Evolutionary conservation across 768 basidiomycete genomes (phyloP), one percentile per base, ranked within the genome.

Genomic region (Suillus variegatus): DNA sequence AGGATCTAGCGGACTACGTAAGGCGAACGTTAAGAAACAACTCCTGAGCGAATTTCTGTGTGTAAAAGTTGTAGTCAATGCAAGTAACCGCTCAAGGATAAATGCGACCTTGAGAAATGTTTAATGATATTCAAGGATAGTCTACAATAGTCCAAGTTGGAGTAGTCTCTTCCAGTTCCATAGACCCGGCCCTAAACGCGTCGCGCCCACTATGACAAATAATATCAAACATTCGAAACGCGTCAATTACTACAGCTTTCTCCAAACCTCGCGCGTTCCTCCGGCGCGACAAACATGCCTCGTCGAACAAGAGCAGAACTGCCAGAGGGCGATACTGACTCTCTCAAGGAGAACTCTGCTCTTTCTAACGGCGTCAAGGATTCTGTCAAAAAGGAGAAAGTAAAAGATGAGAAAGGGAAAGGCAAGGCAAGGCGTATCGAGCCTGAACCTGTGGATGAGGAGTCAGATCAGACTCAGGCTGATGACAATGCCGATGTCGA

Each of bases 361-460:
- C 64, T 44, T 8, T 38, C 57, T 4, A 52, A 62, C 36, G 25
- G 14, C 0, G 3, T 28, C 58, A 66, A 49, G 14, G 68, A 60
- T 60, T 60, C 55, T 14, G 68, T 73, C 55, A 79, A 76, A 70
- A 63, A 69, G 68, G 78, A 75, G 71, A 74, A 70, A 63, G 40
- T 69, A 47, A 76, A 66, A 20, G 58, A 55, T 25, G 64, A 54
- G 47, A 68, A 64, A 25, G 47, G 60, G 64, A 76, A 70, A 65
- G 77, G 79, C 68, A 78, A 77, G 56, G 70, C 74, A 68, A 74
- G 69, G 63, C 75, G 74, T 71, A 78, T 76, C 68, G 72, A 73
- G 51, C 40, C 16, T 43, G 58, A 60, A 60, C 10, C 10, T 20
- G 67, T 65, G 20, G 72, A 74, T 38, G 70, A 74, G 49, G 70